These are phyloP conservation scores for Tilletia indica DNA, from an alignment of 1,284 basidiomycete species.

Conservation along the genomic window DNA sequence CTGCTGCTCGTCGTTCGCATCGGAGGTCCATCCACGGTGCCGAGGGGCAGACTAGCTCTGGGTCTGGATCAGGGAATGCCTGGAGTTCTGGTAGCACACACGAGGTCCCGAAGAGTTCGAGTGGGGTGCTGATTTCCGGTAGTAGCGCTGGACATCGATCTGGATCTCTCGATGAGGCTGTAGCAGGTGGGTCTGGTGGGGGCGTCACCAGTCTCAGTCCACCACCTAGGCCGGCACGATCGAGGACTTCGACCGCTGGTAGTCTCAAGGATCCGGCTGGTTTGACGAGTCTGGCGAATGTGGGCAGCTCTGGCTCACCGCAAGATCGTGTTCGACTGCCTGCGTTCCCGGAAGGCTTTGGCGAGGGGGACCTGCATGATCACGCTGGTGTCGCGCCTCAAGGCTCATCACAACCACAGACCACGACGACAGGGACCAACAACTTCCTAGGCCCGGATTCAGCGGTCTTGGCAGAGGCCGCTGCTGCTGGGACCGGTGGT, in stretches of 20 bases:
- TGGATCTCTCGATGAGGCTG: background rate
- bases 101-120: slow-evolving; percentile 15
- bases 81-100: slow-evolving; percentile 15
- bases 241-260: background rate
- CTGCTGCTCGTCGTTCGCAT: background rate
- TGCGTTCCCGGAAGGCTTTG: background rate
- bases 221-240: background rate
- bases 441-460: background rate
- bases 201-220: background rate
- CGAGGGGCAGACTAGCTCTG: background rate
- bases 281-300: background rate
- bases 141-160: slow-evolving; percentile 1
- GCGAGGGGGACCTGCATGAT: background rate
- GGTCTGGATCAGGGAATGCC: slow-evolving; percentile 1
- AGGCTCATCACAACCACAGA: background rate
- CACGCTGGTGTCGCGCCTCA: background rate
- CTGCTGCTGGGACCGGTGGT: background rate
- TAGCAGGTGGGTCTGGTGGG: background rate
- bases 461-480: background rate
- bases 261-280: background rate
- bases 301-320: background rate
- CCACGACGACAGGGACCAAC: background rate
- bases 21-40: background rate
- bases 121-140: background rate
- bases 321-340: background rate